Percentiles rank a stretch among this genome's conserved stretches.
Evolutionary conservation across 768 basidiomycete genomes (phyloP).

Genomic region (Pisolithus albus): DNA sequence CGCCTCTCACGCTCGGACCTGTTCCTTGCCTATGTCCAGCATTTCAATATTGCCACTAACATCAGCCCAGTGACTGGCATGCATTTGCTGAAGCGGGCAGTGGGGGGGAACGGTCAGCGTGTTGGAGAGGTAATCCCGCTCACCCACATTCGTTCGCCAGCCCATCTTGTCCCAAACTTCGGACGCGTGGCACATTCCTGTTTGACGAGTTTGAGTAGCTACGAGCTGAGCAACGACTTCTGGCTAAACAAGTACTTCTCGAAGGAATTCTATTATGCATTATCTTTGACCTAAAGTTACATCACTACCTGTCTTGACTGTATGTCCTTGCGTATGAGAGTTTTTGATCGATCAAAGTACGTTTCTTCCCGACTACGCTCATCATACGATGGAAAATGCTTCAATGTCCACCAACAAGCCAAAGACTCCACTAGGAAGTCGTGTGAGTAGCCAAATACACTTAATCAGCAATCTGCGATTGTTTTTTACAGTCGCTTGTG

Average conservation of each 20-base stretch:
- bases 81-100: constrained; percentile 14
- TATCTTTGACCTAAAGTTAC: neutral
- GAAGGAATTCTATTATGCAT: constrained; percentile 21
- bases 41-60: constrained; percentile 16
- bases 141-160: constrained; percentile 12
- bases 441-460: neutral
- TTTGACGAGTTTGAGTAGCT: constrained; percentile 17
- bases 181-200: constrained; percentile 16
- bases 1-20: too few relatives aligned
- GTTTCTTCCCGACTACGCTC: neutral
- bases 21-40: constrained; percentile 14
- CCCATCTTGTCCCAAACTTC: constrained; percentile 22
- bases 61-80: constrained; percentile 16
- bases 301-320: neutral
- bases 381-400: neutral
- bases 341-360: neutral
- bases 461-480: neutral
- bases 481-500: neutral
- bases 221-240: constrained; percentile 16
- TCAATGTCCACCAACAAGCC: neutral
- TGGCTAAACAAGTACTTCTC: constrained; percentile 28
- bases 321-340: neutral
- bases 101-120: constrained; percentile 3
- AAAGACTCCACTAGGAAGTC: neutral
- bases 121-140: constrained; percentile 24